Base-by-base conservation (phyloP, 2,329 filamentous ascomycete species). In the Bipolaris gigantea region DNA sequence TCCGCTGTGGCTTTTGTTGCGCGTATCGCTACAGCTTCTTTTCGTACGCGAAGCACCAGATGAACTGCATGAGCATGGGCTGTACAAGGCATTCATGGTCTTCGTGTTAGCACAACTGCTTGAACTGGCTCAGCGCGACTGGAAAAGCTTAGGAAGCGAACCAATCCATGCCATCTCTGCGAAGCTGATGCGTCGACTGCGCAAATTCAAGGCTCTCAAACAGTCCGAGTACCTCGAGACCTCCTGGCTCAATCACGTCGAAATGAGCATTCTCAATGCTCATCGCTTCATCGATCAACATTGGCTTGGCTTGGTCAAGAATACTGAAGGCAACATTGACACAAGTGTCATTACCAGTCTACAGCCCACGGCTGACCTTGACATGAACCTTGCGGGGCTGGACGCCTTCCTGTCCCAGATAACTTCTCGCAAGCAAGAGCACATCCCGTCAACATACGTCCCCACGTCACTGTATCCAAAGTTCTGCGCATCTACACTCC, bases 1-100 rank as follows among this genome's bases (percentile, higher is more conserved):
- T 11, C 73, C 83, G 0, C 53, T 81, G 0, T 87, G 83, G 83
- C 71, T 86, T 0, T 70, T 85, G 0, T 50, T 86, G 2, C 80
- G 83, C 0, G 81, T 84, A 0, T 65, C 75, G 0, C 55, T 84
- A 2, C 82, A 85, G 47, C 64, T 72, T 0, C 48, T 57, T 2
- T 64, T 70, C 38, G 11, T 44, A 7, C 61, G 65, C 75, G 72
- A 54, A 60, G 2, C 42, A 67, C 18, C 19, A 4, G 33, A 41
- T 1, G 23, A 2, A 1, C 40, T 27, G 1, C 16, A 42, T 18
- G n/a, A 19, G 0, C 23, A 55, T 3, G 35, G 40, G 6, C 8
- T 49, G 52, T 86, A 84, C 69, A 86, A 86, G 53, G 54, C 62
- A 0, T 80, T 81, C 57, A 82, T 85, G 77, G 41, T 78, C 0